These are phyloP conservation scores for Tolypocladium pustulatum DNA, from an alignment of 2,329 filamentous ascomycete genomes.

Conservation along the genomic window DNA sequence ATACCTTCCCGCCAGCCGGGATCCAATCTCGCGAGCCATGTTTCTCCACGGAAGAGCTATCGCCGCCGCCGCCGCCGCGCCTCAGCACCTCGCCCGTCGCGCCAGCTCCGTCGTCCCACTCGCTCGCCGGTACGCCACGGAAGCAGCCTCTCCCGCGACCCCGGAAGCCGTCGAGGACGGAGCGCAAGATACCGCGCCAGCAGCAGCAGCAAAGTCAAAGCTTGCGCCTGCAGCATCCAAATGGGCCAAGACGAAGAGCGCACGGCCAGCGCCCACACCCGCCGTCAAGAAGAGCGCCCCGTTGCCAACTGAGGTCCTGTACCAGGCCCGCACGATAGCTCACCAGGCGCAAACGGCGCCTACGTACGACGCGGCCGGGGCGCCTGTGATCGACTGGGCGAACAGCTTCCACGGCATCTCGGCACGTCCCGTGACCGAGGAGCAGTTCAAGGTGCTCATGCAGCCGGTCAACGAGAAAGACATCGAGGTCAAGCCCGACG, in stretches of 20 bases:
- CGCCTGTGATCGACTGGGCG: slow-evolving; percentile 58
- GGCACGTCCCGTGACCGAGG: slow-evolving; percentile 56
- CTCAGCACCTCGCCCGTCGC: slow-evolving; percentile 6
- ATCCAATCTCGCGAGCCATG: slow-evolving; percentile 10
- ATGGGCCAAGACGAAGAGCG: neutral
- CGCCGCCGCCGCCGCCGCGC: slow-evolving; percentile 11
- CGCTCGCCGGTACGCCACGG: slow-evolving; percentile 13
- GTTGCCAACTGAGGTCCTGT: slow-evolving; percentile 2
- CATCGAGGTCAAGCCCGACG: slow-evolving; percentile 95
- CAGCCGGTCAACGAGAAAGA: slow-evolving; percentile 59
- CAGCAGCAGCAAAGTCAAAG: neutral
- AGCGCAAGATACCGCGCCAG: neutral
- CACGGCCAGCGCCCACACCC: neutral
- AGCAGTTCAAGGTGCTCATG: slow-evolving; percentile 59
- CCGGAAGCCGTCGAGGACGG: neutral
- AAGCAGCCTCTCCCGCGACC: slow-evolving; percentile 4
- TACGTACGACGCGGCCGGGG: slow-evolving; percentile 1
- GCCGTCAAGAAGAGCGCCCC: neutral
- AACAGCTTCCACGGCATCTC: slow-evolving; percentile 75
- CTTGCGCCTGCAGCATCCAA: neutral
- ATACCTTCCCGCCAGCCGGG: neutral
- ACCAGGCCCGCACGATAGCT: slow-evolving; percentile 9
- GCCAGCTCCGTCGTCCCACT: slow-evolving; percentile 9
- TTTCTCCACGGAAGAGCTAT: slow-evolving; percentile 13
- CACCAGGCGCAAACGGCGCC: slow-evolving; percentile 4